phyloP scores from a whole-genome alignment of 257 asterid genomes.

The Capsicum pubescens region DNA sequence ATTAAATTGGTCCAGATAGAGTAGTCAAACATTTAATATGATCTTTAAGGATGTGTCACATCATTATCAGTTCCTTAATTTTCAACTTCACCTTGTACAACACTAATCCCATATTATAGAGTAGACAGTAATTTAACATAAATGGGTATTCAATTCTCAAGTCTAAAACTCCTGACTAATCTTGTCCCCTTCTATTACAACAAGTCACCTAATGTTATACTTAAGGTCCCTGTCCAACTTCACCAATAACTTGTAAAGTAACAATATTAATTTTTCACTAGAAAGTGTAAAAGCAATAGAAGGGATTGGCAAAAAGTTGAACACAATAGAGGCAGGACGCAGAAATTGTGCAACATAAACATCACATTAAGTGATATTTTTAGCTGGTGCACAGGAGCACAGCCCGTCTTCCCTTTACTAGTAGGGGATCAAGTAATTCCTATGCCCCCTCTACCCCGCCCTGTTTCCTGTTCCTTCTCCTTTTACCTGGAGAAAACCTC shows the following conservation, averaged over 20 bases:
- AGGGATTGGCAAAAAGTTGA: background rate
- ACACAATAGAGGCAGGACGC: background rate
- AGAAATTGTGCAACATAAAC: background rate
- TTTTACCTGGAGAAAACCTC: slow-evolving; percentile 8
- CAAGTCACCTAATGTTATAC: background rate
- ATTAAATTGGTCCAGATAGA: background rate
- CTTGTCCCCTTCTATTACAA: background rate
- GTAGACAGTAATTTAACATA: background rate
- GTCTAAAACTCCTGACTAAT: background rate
- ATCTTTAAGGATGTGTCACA: background rate
- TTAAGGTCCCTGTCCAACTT: background rate
- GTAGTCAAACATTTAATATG: background rate
- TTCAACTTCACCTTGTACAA: background rate
- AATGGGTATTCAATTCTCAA: background rate
- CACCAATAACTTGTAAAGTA: background rate
- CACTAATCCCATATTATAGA: background rate
- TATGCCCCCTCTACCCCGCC: background rate
- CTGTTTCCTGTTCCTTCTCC: background rate
- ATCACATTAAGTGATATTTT: background rate
- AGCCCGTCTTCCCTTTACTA: background rate
- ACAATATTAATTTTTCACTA: background rate
- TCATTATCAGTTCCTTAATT: background rate
- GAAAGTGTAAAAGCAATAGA: background rate
- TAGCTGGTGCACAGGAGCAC: background rate
- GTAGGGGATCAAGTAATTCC: background rate